These are phyloP conservation scores for Phytopythium oedochilum DNA, from an alignment of 352 stramenopile genomes.

Conservation along the genomic window DNA sequence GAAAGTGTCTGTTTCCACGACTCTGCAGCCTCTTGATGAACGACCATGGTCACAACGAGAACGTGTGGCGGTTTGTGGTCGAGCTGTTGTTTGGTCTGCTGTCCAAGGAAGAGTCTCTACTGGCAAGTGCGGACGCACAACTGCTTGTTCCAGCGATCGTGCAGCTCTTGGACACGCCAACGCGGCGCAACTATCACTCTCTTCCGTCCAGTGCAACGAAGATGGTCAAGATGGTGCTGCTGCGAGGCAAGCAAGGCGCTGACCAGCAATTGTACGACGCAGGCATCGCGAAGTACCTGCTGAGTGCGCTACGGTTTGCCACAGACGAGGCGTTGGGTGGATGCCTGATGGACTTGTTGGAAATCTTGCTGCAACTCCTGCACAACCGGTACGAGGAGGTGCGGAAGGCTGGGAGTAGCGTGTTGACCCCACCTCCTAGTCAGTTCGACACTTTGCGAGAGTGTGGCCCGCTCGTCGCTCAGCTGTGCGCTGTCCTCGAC, in stretches of 20 bases:
- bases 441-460: constrained; percentile 23
- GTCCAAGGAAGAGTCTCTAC: constrained; percentile 22
- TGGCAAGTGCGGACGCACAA: constrained; percentile 14
- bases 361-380: constrained; percentile 30
- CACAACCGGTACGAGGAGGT: constrained; percentile 26
- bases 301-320: constrained; percentile 20
- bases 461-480: constrained; percentile 25
- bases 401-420: constrained; percentile 7
- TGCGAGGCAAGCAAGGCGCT: constrained; percentile 3
- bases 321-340: constrained; percentile 2
- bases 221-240: constrained; percentile 31
- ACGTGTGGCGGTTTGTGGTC: constrained; percentile 39
- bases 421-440: background rate
- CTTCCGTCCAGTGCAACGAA: constrained; percentile 27
- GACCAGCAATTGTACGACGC: constrained; percentile 25
- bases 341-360: constrained; percentile 23
- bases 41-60: constrained; percentile 20
- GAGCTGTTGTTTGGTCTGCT: constrained; percentile 47
- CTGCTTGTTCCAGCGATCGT: constrained; percentile 21
- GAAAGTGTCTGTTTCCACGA: constrained; percentile 37
- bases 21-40: constrained; percentile 20
- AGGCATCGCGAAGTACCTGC: constrained; percentile 20
- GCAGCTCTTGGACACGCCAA: constrained; percentile 25
- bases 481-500: constrained; percentile 23
- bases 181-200: constrained; percentile 15